Evolutionary conservation across 2,329 filamentous ascomycete genomes (phyloP).

Genomic region (Beauveria rudraprayagi): DNA sequence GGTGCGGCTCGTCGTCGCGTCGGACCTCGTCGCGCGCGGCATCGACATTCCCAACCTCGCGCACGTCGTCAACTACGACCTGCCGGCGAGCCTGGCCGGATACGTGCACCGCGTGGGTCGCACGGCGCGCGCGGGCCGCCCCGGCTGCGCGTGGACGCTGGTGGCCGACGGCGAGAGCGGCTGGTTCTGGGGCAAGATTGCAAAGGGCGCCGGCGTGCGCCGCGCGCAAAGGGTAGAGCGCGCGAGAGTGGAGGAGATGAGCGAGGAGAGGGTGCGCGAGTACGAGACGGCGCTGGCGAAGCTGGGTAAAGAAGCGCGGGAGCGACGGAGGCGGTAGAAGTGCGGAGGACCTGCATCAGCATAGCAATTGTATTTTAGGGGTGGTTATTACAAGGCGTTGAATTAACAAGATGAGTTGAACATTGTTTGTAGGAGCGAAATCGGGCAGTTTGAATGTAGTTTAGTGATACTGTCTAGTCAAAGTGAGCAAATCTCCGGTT

Average conservation of each 20-base stretch:
- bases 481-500: background rate
- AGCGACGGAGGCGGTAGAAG: constrained; percentile 19
- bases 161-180: constrained; percentile 73
- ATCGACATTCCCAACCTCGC: constrained; percentile 73
- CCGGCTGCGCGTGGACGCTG: constrained; percentile 78
- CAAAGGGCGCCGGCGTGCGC: constrained; percentile 43
- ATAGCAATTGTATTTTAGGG: background rate
- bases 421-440: background rate
- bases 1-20: constrained; percentile 73
- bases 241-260: constrained; percentile 39
- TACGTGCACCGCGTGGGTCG: constrained; percentile 91
- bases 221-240: constrained; percentile 39
- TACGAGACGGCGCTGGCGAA: constrained; percentile 53
- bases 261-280: constrained; percentile 35
- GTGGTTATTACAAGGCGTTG: background rate
- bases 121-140: constrained; percentile 72
- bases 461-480: background rate
- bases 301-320: constrained; percentile 52
- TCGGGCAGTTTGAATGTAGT: background rate
- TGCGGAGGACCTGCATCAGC: background rate
- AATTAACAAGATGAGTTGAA: background rate
- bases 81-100: constrained; percentile 69
- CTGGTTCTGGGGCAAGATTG: constrained; percentile 88
- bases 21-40: constrained; percentile 86
- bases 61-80: constrained; percentile 90